Evolutionary conservation across 805 yeast genomes (phyloP).

Genomic region (Isabelozyma rhagii): DNA sequence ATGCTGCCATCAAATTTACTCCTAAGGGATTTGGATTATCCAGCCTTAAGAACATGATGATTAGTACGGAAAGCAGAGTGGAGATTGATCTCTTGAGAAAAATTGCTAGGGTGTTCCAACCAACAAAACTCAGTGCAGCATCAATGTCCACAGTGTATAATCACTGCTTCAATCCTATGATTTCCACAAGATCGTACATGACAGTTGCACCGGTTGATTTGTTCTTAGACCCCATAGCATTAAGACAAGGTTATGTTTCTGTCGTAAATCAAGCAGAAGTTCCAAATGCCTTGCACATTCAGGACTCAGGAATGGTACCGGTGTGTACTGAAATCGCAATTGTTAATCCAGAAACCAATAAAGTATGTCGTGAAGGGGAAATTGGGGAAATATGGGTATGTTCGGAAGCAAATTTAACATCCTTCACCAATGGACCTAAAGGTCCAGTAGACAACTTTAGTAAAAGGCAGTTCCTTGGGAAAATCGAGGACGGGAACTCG

Average conservation of each 20-base stretch:
- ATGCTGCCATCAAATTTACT: slow-evolving; percentile 59
- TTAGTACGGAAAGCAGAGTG: slow-evolving; percentile 75
- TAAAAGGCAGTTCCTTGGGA: slow-evolving; percentile 55
- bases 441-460: slow-evolving; percentile 52
- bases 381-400: slow-evolving; percentile 97
- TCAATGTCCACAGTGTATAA: slow-evolving; percentile 76
- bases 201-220: slow-evolving; percentile 85
- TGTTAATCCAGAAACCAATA: slow-evolving; percentile 88
- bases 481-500: slow-evolving; percentile 60
- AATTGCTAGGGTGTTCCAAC: slow-evolving; percentile 59
- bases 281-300: slow-evolving; percentile 70
- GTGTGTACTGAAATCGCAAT: slow-evolving; percentile 91
- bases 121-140: slow-evolving; percentile 61
- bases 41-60: slow-evolving; percentile 76
- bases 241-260: slow-evolving; percentile 85
- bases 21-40: slow-evolving; percentile 62
- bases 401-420: slow-evolving; percentile 75
- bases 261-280: slow-evolving; percentile 71
- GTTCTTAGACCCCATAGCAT: slow-evolving; percentile 81
- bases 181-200: slow-evolving; percentile 82
- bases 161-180: slow-evolving; percentile 77
- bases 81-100: slow-evolving; percentile 54
- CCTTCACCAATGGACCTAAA: slow-evolving; percentile 54
- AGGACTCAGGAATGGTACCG: slow-evolving; percentile 95
- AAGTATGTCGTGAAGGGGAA: slow-evolving; percentile 82